Evolutionary conservation across 2,329 filamentous ascomycete species (phyloP).

Genomic region (Monilinia polystroma): DNA sequence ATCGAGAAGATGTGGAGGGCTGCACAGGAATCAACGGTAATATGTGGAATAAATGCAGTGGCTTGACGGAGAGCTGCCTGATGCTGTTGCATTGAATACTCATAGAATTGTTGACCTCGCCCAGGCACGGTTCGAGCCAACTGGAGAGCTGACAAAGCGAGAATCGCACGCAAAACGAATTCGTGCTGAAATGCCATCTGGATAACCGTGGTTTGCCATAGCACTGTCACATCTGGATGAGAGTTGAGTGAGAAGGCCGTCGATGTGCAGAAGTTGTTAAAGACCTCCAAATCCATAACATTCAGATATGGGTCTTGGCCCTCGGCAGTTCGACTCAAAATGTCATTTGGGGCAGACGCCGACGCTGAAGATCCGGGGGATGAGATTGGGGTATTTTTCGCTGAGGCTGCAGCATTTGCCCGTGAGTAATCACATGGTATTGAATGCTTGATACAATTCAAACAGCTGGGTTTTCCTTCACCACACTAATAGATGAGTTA

Average conservation of each 20-base stretch:
- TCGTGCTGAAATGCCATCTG: constrained; percentile 45
- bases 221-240: constrained; percentile 43
- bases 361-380: not conserved
- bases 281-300: constrained; percentile 46
- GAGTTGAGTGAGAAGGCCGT: constrained; percentile 47
- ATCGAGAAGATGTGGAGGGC: constrained; percentile 42
- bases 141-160: constrained; percentile 50
- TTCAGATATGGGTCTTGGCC: constrained; percentile 4
- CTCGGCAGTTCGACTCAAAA: not conserved
- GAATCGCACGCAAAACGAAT: constrained; percentile 48
- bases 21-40: constrained; percentile 36
- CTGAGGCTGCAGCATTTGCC: not conserved
- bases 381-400: not conserved
- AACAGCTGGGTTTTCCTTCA: constrained; percentile 25
- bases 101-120: constrained; percentile 41
- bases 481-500: constrained; percentile 27
- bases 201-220: constrained; percentile 48
- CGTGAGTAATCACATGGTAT: constrained; percentile 20
- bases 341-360: not conserved
- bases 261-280: constrained; percentile 51
- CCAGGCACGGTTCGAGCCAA: constrained; percentile 44
- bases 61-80: constrained; percentile 32
- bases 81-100: constrained; percentile 42
- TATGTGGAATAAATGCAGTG: constrained; percentile 37
- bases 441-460: constrained; percentile 26